phyloP scores from a whole-genome alignment of 2,329 filamentous ascomycete genomes.

The Penicillium italicum region DNA sequence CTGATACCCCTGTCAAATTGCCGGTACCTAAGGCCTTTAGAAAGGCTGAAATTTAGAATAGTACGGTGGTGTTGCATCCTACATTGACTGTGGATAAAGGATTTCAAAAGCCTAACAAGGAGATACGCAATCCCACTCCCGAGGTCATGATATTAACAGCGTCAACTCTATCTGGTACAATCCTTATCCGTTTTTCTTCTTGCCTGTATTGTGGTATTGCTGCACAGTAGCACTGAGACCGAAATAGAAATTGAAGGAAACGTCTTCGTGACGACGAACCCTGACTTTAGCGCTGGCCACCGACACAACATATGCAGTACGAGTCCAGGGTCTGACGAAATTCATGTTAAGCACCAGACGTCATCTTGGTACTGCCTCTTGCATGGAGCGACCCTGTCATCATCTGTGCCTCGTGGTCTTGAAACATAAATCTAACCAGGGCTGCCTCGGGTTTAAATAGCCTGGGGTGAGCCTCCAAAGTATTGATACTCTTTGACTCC shows the following conservation, averaged over 20 bases:
- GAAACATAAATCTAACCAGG: background rate
- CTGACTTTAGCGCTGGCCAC: background rate
- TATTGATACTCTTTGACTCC: background rate
- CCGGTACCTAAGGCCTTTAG: conserved; percentile 19
- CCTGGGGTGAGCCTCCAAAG: background rate
- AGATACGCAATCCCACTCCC: background rate
- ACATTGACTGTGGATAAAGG: background rate
- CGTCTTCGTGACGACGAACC: background rate
- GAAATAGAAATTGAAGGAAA: background rate
- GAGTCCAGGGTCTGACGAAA: background rate
- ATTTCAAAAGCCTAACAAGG: background rate
- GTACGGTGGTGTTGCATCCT: background rate
- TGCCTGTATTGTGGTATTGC: background rate
- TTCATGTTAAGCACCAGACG: background rate
- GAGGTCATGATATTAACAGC: background rate
- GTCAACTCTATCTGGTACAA: too few species aligned
- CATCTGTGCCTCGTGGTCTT: background rate
- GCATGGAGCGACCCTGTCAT: background rate
- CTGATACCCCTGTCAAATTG: conserved; percentile 23
- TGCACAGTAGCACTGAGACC: background rate
- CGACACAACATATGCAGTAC: background rate
- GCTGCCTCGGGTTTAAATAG: background rate
- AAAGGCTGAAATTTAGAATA: conserved; percentile 1
- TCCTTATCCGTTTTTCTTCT: background rate
- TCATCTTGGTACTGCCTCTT: background rate